phyloP scores from a whole-genome alignment of 1,284 basidiomycete genomes.

The Pterula multifida region DNA sequence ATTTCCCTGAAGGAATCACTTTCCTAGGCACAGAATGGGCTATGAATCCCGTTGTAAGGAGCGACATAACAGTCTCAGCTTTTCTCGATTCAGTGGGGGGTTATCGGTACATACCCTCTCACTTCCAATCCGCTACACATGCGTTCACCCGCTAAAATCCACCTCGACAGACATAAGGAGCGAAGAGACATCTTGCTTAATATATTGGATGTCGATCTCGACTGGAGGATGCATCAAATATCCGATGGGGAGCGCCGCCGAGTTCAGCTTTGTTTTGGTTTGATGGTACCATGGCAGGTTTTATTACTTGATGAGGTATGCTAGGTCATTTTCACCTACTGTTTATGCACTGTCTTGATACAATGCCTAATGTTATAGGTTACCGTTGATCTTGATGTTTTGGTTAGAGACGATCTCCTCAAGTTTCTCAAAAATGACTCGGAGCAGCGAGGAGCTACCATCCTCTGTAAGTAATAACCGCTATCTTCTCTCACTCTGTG shows the following conservation, averaged over 20 bases:
- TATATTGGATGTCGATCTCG: constrained; percentile 89
- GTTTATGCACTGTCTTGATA: constrained; percentile 3
- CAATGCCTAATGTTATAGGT: constrained; percentile 42
- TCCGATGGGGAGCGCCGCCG: constrained; percentile 89
- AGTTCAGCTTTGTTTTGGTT: constrained; percentile 84
- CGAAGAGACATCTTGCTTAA: constrained; percentile 79
- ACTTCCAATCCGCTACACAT: background rate
- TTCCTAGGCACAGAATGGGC: constrained; percentile 95
- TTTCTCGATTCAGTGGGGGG: constrained; percentile 96
- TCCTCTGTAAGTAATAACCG: constrained; percentile 59
- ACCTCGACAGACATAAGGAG: constrained; percentile 47
- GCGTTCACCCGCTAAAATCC: background rate
- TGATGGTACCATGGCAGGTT: constrained; percentile 94
- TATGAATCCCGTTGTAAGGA: constrained; percentile 91
- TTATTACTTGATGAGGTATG: constrained; percentile 85
- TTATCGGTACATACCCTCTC: constrained; percentile 41
- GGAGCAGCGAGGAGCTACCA: constrained; percentile 72
- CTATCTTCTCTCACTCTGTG: constrained; percentile 7
- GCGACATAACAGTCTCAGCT: constrained; percentile 79
- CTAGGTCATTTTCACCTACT: constrained; percentile 4
- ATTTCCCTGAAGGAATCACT: constrained; percentile 65
- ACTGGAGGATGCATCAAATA: constrained; percentile 88
- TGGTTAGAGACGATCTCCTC: constrained; percentile 87
- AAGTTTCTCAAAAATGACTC: constrained; percentile 83
- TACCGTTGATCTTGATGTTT: constrained; percentile 96